Evolutionary conservation across 129 eudicot genomes (phyloP).

Genomic region (Heracleum sosnowskyi): DNA sequence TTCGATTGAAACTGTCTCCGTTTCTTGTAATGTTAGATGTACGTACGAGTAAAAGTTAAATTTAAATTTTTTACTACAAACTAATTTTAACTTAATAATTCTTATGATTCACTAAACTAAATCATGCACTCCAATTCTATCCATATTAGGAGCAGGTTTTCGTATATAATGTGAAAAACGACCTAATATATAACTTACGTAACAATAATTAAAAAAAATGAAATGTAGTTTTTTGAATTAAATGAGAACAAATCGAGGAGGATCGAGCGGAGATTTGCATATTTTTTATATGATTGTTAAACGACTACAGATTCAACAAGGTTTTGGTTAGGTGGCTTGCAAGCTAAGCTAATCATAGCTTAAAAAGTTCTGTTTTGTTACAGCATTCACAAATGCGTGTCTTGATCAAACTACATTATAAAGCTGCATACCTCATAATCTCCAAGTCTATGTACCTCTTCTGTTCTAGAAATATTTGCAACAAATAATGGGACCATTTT

Average conservation of each 20-base stretch:
- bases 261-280: not conserved
- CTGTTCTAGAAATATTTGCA: not conserved
- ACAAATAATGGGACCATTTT: not conserved
- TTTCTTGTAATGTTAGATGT: too few relatives aligned
- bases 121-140: too few relatives aligned
- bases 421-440: not conserved
- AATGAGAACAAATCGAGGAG: conserved; percentile 1
- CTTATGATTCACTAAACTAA: too few relatives aligned
- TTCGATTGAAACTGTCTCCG: too few relatives aligned
- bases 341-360: not conserved
- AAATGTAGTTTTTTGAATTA: not conserved
- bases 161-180: too few relatives aligned
- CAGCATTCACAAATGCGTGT: not conserved
- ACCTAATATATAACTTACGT: too few relatives aligned
- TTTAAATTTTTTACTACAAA: too few relatives aligned
- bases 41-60: too few relatives aligned
- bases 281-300: not conserved
- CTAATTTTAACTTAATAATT: too few relatives aligned
- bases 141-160: too few relatives aligned
- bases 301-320: not conserved
- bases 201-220: too few relatives aligned
- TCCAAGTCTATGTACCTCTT: not conserved
- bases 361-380: not conserved
- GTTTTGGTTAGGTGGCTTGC: not conserved
- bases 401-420: not conserved